Evolutionary conservation across 176 grass and related monocot species (phyloP).

Genomic region (Avena atlantica): DNA sequence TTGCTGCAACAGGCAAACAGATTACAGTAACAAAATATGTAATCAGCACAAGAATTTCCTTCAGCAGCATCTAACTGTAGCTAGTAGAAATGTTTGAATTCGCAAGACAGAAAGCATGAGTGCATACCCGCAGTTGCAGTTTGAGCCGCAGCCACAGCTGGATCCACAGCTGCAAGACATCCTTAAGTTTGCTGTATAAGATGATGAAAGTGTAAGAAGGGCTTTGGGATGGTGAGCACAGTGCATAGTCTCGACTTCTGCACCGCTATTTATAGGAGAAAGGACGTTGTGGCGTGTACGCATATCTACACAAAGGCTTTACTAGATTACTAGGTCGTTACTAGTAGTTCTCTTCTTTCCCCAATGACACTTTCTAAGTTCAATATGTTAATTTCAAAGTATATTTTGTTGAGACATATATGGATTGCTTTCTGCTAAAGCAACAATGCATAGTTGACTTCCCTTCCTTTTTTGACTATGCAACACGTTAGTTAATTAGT

Average conservation of each 20-base stretch:
- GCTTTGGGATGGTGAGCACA: slow-evolving; percentile 30
- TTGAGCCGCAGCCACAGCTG: slow-evolving; percentile 45
- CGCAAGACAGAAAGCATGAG: not conserved
- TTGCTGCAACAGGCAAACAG: slow-evolving; percentile 40
- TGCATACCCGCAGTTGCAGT: slow-evolving; percentile 46
- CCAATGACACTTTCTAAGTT: slow-evolving; percentile 9
- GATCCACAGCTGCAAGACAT: slow-evolving; percentile 64
- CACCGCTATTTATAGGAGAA: slow-evolving; percentile 29
- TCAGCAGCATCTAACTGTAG: not conserved
- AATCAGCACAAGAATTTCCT: not conserved
- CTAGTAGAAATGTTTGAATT: not conserved
- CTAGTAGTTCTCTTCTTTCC: not conserved
- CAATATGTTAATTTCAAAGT: not conserved
- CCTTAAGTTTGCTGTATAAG: not conserved
- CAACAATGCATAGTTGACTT: slow-evolving; percentile 29
- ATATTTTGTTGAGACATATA: not conserved
- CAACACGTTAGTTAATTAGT: too few species aligned
- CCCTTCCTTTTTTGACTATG: slow-evolving; percentile 12
- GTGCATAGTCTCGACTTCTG: not conserved
- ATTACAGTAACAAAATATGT: not conserved
- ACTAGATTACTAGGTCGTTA: not conserved
- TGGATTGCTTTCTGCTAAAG: slow-evolving; percentile 25
- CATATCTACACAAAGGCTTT: not conserved
- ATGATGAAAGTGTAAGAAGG: not conserved
- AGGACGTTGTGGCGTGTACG: not conserved